Evolutionary conservation across 805 yeast genomes (phyloP), one percentile per base, ranked within the genome.

Genomic region (Groenewaldozyma salmanticensis): DNA sequence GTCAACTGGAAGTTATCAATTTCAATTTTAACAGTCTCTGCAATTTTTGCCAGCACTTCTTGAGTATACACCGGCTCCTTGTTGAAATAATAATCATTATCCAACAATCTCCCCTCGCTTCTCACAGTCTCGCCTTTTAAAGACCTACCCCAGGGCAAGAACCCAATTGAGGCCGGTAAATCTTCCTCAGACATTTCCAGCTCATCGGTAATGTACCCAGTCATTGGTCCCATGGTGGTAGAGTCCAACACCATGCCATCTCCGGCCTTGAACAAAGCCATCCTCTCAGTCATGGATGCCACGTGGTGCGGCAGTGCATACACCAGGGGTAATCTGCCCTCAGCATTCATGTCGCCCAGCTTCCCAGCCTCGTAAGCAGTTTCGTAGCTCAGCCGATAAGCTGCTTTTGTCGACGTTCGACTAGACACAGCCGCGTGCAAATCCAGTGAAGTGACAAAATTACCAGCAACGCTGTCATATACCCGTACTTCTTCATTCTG

Each of bases 251-350:
- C 47, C 1, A 69, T 52, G 13, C 11, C 13, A 9, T 7, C 11
- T n/a, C 54, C 53, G 1, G 71, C 62, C 20, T 48, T 49, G 1
- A 54, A 39, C 2, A 52, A 33, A 27, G 51, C 44, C 42, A 58
- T 59, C 5, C 53, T 42, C 1, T 55, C 34, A 6, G 61, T 54
- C 39, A 75, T 63, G 3, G 71, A 53, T 1, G 54, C 56, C 20
- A 61, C 62, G 47, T 77, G 82, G 54, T 79, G 85, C 5, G 83
- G 81, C 27, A 77, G 62, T 3, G 80, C 80, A 58, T 71, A 79
- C 32, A 76, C 55, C 16, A 79, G 56, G 1, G 68, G 55, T 1
- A 49, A 58, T 0, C 72, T 72, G 5, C 66, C 64, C 27, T 62
- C 64, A 4, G 75, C 71, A 2, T 55, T 35, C n/a, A n/a, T n/a